Conservation (phyloP, 192 early-diverging fungal genomes). For the Spinellus fusiger region DNA sequence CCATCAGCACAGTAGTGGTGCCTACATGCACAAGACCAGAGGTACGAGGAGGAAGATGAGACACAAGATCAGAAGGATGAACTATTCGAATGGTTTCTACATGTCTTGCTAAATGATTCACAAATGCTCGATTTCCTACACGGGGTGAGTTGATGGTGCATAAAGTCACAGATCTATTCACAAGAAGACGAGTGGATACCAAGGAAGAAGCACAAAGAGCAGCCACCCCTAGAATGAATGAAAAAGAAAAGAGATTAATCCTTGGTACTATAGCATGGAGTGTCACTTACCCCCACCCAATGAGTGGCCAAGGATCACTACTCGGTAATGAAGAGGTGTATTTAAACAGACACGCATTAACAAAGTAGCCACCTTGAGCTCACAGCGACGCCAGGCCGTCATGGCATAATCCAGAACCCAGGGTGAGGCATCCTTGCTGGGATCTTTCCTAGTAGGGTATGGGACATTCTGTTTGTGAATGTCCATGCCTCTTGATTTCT, state of each 20-base stretch:
- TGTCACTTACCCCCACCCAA: slow-evolving; percentile 14
- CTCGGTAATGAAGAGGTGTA: slow-evolving; percentile 17
- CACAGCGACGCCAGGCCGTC: slow-evolving; percentile 20
- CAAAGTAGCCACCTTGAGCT: slow-evolving; percentile 19
- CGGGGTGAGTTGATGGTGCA: slow-evolving; percentile 15
- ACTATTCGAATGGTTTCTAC: slow-evolving; percentile 16
- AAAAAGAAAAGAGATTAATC: slow-evolving; percentile 4
- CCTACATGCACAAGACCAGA: slow-evolving; percentile 17
- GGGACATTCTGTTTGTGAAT: background rate
- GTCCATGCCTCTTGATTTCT: background rate
- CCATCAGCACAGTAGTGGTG: slow-evolving; percentile 7
- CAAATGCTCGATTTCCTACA: slow-evolving; percentile 15
- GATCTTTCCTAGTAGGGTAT: background rate
- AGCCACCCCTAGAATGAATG: slow-evolving; percentile 16
- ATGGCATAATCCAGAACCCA: slow-evolving; percentile 20
- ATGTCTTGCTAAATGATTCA: slow-evolving; percentile 1
- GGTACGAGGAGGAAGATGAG: slow-evolving; percentile 23
- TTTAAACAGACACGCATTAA: slow-evolving; percentile 18
- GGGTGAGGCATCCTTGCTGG: background rate
- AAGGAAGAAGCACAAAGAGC: slow-evolving; percentile 22
- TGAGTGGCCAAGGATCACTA: slow-evolving; percentile 18
- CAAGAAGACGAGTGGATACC: slow-evolving; percentile 17
- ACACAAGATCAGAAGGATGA: slow-evolving; percentile 14
- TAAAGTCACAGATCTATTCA: slow-evolving; percentile 10
- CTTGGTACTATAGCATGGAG: background rate